A percentile compares a stretch with the other conserved stretches of the same genome.
Conservation (phyloP, 2,329 filamentous ascomycete genomes). For the Beauveria brongniartii region DNA sequence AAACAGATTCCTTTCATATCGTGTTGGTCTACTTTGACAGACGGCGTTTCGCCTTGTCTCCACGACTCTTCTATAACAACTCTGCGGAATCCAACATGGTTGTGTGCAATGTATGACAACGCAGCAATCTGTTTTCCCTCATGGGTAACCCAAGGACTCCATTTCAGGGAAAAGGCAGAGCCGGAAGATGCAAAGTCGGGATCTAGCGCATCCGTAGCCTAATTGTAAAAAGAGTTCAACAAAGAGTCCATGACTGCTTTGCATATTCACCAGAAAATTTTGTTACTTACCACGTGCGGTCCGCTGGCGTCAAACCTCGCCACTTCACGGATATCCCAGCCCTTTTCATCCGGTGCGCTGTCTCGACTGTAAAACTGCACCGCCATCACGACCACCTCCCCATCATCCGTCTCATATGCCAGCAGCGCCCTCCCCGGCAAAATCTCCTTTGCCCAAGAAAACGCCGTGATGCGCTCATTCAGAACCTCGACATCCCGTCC, state of each 20-base stretch:
- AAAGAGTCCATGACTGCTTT: not conserved
- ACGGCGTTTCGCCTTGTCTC: constrained; percentile 27
- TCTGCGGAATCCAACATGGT: constrained; percentile 48
- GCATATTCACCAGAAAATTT: not conserved
- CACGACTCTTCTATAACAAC: constrained; percentile 33
- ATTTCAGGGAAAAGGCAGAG: constrained; percentile 44
- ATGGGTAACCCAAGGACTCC: constrained; percentile 43
- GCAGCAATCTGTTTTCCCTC: constrained; percentile 31
- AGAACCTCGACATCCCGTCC: constrained; percentile 23
- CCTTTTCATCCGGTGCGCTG: constrained; percentile 20
- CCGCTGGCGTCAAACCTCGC: constrained; percentile 40
- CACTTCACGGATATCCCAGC: constrained; percentile 45
- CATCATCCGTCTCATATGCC: constrained; percentile 42
- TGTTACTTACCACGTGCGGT: constrained; percentile 28
- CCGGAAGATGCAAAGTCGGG: constrained; percentile 40
- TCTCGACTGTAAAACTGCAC: constrained; percentile 32
- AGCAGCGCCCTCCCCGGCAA: constrained; percentile 35
- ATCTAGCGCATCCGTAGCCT: constrained; percentile 29
- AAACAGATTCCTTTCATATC: constrained; percentile 43
- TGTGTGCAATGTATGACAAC: constrained; percentile 41
- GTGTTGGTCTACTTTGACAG: constrained; percentile 28
- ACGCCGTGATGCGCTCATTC: constrained; percentile 40
- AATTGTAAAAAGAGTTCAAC: not conserved
- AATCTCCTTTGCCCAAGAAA: constrained; percentile 44
- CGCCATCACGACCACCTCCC: constrained; percentile 42